Evolutionary conservation across 2,329 filamentous ascomycete genomes (phyloP).

Genomic region (Nannizzia gypsea): DNA sequence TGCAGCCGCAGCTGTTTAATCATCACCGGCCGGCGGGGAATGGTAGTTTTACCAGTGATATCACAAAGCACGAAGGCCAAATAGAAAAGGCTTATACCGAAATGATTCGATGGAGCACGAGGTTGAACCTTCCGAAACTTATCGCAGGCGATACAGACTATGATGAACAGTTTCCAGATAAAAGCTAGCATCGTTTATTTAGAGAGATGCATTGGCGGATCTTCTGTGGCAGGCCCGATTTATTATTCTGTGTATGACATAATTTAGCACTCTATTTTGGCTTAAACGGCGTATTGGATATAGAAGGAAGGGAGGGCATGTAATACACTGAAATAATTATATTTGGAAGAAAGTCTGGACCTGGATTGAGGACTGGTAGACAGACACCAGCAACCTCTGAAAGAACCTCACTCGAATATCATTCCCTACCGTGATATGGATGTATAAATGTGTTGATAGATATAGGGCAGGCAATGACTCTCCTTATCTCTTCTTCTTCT

Average conservation of each 20-base stretch:
- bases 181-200: neutral
- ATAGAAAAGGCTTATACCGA: conserved; percentile 12
- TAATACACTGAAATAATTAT: too few species aligned
- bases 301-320: too few species aligned
- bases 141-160: neutral
- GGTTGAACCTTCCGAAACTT: neutral
- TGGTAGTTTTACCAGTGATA: conserved; percentile 11
- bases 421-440: too few species aligned
- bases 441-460: too few species aligned
- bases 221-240: neutral
- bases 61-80: conserved; percentile 10
- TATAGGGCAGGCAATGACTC: too few species aligned
- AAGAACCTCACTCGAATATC: too few species aligned
- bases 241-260: neutral
- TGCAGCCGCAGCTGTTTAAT: conserved; percentile 16
- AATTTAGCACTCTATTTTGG: neutral
- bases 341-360: too few species aligned
- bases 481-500: too few species aligned
- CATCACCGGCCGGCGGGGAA: conserved; percentile 13
- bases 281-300: too few species aligned
- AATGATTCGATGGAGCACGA: conserved; percentile 12
- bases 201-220: neutral
- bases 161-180: neutral
- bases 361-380: too few species aligned
- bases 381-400: too few species aligned